Percentiles rank a stretch among this genome's conserved stretches.
These are phyloP conservation scores for Apostasia shenzhenica DNA, from an alignment of 106 monocot species.

Conservation along the genomic window DNA sequence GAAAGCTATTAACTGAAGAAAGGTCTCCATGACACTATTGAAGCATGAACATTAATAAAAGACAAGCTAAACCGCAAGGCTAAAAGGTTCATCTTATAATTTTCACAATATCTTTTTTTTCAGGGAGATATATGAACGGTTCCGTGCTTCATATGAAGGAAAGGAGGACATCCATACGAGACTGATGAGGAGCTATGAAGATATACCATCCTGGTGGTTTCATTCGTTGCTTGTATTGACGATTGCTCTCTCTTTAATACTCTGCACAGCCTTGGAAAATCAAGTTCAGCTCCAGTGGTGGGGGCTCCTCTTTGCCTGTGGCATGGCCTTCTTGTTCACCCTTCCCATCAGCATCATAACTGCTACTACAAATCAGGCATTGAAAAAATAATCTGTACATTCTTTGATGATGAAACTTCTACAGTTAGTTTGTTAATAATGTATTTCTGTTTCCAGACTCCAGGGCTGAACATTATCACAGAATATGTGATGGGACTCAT, in stretches of 20 bases:
- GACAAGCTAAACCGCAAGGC: too few relatives aligned
- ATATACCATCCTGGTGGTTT: conserved; percentile 93
- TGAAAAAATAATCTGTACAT: neutral
- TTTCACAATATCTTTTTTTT: neutral
- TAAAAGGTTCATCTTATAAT: too few relatives aligned
- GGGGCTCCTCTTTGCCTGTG: conserved; percentile 84
- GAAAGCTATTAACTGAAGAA: too few relatives aligned
- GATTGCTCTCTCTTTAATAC: conserved; percentile 44
- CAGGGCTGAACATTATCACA: conserved; percentile 88
- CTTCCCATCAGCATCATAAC: conserved; percentile 95
- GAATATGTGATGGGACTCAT: conserved; percentile 90
- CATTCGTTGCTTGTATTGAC: conserved; percentile 36
- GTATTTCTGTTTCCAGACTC: conserved; percentile 37
- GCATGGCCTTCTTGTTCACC: conserved; percentile 82
- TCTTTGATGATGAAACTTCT: neutral
- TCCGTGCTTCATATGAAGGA: conserved; percentile 58
- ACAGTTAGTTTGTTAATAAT: too few relatives aligned
- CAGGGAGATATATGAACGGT: conserved; percentile 80
- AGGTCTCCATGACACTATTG: too few relatives aligned
- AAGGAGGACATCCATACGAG: conserved; percentile 84
- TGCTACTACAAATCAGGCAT: conserved; percentile 94
- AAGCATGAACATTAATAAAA: too few relatives aligned
- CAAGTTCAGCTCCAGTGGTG: conserved; percentile 93
- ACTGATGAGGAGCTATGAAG: conserved; percentile 77
- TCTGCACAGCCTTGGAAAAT: conserved; percentile 63